phyloP scores from a whole-genome alignment of 495 filamentous ascomycete species.

The Podospora fimiseda region DNA sequence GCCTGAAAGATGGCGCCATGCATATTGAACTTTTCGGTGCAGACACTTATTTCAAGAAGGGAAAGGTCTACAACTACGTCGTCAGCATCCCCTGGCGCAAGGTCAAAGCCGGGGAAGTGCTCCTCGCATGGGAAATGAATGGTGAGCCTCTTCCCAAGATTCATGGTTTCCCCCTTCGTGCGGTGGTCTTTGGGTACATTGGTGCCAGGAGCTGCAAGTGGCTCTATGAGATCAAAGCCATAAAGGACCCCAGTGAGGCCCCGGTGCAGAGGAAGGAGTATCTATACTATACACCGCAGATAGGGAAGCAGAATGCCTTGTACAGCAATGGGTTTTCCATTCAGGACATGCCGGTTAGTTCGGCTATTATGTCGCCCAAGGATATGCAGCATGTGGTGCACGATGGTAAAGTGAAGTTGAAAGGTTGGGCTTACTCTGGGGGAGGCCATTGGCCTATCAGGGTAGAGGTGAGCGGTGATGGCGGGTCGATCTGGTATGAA shows the following conservation, averaged over 20 bases:
- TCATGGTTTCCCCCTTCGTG: constrained; percentile 58
- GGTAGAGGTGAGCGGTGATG: constrained; percentile 52
- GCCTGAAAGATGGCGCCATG: constrained; percentile 45
- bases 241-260: constrained; percentile 33
- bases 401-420: constrained; percentile 44
- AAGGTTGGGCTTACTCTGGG: constrained; percentile 56
- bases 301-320: constrained; percentile 53
- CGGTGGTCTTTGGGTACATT: constrained; percentile 59
- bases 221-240: constrained; percentile 49
- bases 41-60: constrained; percentile 63
- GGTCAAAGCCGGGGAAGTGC: constrained; percentile 57
- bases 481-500: constrained; percentile 53
- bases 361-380: constrained; percentile 51
- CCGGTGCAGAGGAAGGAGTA: constrained; percentile 50
- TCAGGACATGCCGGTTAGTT: constrained; percentile 58
- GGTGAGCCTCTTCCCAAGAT: constrained; percentile 57
- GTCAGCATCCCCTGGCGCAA: constrained; percentile 60
- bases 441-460: constrained; percentile 53
- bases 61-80: constrained; percentile 55
- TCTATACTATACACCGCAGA: constrained; percentile 52
- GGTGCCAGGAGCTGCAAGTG: constrained; percentile 53
- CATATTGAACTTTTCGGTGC: constrained; percentile 61
- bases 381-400: constrained; percentile 50
- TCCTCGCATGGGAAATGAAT: constrained; percentile 69
- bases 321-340: constrained; percentile 52